A percentile compares a stretch with the other conserved stretches of the same genome.
Evolutionary conservation across 2,329 filamentous ascomycete species (phyloP).

Genomic region (Arachnomyces sp.): DNA sequence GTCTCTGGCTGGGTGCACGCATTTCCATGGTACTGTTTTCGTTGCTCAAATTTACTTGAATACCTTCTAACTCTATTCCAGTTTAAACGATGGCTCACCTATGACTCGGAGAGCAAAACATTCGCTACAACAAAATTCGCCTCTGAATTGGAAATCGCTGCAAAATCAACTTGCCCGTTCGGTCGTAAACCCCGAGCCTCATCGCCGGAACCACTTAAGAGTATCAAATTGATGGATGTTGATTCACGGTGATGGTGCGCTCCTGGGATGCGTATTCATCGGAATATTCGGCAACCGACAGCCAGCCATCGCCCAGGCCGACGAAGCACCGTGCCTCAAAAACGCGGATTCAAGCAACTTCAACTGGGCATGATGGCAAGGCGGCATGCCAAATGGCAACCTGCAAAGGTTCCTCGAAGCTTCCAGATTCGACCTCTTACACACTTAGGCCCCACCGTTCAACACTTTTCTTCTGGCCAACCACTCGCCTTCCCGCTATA

Average conservation of each 20-base stretch:
- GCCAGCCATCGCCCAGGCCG: too few species aligned
- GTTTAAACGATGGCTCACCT: slow-evolving; percentile 16
- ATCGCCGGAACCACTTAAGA: neutral
- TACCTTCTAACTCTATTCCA: neutral
- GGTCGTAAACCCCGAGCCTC: neutral
- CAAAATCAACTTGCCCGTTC: slow-evolving; percentile 3
- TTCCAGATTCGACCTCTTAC: too few species aligned
- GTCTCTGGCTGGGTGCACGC: slow-evolving; percentile 42
- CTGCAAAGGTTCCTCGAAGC: too few species aligned
- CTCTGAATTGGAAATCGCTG: slow-evolving; percentile 14
- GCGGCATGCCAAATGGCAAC: too few species aligned
- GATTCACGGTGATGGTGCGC: neutral
- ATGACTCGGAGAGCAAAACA: slow-evolving; percentile 14
- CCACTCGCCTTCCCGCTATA: too few species aligned
- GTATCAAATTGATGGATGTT: slow-evolving; percentile 4
- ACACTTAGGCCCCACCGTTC: too few species aligned
- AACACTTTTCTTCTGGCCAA: too few species aligned
- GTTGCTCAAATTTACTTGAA: too few species aligned
- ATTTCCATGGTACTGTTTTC: slow-evolving; percentile 35
- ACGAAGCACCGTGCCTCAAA: too few species aligned
- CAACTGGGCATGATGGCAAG: too few species aligned
- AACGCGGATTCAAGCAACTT: too few species aligned
- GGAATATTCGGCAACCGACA: too few species aligned
- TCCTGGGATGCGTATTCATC: slow-evolving; percentile 1
- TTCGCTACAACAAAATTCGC: slow-evolving; percentile 12